Evolutionary conservation across 1,284 basidiomycete species (phyloP).

Genomic region (Sporisorium iseilematis-ciliati): DNA sequence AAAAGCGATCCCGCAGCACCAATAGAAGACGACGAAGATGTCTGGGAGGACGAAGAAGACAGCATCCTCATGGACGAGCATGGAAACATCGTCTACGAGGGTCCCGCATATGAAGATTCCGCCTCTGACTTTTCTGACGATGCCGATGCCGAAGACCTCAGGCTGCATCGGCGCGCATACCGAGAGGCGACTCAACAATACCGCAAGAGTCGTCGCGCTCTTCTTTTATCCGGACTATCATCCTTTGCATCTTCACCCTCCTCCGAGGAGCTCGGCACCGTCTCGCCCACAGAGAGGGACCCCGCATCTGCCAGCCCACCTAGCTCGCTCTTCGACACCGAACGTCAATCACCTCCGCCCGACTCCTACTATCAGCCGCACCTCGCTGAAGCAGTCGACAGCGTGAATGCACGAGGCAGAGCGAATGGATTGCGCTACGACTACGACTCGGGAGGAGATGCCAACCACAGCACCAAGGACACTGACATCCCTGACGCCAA

Average conservation of each 20-base stretch:
- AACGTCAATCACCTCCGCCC: neutral
- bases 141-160: constrained; percentile 25
- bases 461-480: neutral
- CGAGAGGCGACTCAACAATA: constrained; percentile 50
- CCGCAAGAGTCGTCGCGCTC: constrained; percentile 45
- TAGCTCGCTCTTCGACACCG: constrained; percentile 22
- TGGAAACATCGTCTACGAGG: constrained; percentile 37
- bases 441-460: constrained; percentile 16
- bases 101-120: constrained; percentile 29
- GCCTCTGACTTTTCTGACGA: constrained; percentile 40
- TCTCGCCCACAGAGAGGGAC: constrained; percentile 19
- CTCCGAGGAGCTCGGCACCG: constrained; percentile 26
- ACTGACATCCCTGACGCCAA: neutral
- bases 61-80: constrained; percentile 31
- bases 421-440: constrained; percentile 21
- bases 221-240: constrained; percentile 45
- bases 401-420: constrained; percentile 20
- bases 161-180: constrained; percentile 36
- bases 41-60: constrained; percentile 49
- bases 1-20: constrained; percentile 4
- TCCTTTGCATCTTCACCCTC: constrained; percentile 43
- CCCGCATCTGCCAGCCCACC: constrained; percentile 26
- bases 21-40: constrained; percentile 46
- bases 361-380: constrained; percentile 39
- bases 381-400: constrained; percentile 35